Evolutionary conservation across 768 basidiomycete genomes (phyloP), one percentile per base, ranked within the genome.

Genomic region (Mycena belliarum): DNA sequence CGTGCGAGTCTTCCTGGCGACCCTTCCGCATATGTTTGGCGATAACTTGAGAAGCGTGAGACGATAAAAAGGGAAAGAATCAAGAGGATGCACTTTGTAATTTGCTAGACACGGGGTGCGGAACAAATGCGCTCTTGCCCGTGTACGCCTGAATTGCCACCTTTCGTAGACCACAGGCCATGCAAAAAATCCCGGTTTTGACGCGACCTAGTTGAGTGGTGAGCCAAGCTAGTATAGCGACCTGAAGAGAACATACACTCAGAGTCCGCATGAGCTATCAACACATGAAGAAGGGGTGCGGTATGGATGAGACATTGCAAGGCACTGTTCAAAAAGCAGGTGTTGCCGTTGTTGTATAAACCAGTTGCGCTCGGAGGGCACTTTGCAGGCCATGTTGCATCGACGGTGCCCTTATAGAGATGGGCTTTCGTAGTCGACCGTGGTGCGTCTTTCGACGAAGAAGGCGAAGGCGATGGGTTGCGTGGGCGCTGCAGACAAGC

Each of bases 1-100:
- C 97, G 69, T 99, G 97, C 10, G 97, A 87, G 70, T 99, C 97
- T 69, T 99, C 97, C 71, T 99, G 97, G 64, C 93, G 78, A n/a
- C 93, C 94, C 72, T 76, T 83, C 40, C 88, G 85, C 85, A 98
- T 86, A 66, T 92, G 87, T 70, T 94, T 95, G 16, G 95, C 95
- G 57, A 98, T 95, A 9, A 79, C 94, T 98, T 54, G 42, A 65
- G 41, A 20, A 25, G 63, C 37, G 57, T 52, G 6, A 40, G 37
- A 49, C 28, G 35, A 26, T n/a, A 33, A 25, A 40, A 23, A 50
- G 32, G 42, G 6, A 12, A 6, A 11, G 28, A 21, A 10, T 20
- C 45, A 43, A 21, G n/a, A 48, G 25, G 16, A 78, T 83, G 61
- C 65, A 91, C 94, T 68, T 70, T 87, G 84, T 28, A 97, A 76